A percentile compares a stretch with the other conserved stretches of the same genome.
These are phyloP conservation scores for Suillus alpinus DNA, from an alignment of 768 basidiomycete species.

Conservation along the genomic window DNA sequence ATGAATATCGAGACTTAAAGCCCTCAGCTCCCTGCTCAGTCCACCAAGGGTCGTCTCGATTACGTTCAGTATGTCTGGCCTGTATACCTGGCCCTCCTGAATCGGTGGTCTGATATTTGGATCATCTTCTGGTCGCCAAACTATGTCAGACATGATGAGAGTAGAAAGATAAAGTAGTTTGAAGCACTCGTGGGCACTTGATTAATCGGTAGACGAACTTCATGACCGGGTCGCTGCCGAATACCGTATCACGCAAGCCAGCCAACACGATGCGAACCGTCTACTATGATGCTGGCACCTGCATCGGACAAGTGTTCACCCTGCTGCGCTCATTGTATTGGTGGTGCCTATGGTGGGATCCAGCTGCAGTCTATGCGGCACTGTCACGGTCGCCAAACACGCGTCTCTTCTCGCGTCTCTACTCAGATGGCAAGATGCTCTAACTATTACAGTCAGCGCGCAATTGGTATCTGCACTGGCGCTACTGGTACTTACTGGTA, in stretches of 20 bases:
- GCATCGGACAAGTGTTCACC: no score
- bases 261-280: neutral
- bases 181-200: neutral
- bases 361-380: no score
- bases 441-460: neutral
- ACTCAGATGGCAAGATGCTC: neutral
- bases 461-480: neutral
- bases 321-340: neutral
- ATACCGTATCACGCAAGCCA: neutral
- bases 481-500: neutral
- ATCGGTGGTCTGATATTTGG: slow-evolving; percentile 21
- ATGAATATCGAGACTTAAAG: slow-evolving; percentile 70
- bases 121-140: slow-evolving; percentile 43
- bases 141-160: slow-evolving; percentile 13
- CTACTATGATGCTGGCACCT: neutral
- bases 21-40: slow-evolving; percentile 52
- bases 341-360: neutral
- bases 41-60: slow-evolving; percentile 55
- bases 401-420: neutral
- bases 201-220: neutral
- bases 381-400: neutral
- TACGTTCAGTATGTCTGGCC: slow-evolving; percentile 55
- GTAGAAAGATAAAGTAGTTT: neutral
- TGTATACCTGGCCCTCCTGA: slow-evolving; percentile 38
- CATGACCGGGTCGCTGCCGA: neutral